phyloP scores from a whole-genome alignment of 176 grass and related monocot genomes.

The Juncus inflexus region DNA sequence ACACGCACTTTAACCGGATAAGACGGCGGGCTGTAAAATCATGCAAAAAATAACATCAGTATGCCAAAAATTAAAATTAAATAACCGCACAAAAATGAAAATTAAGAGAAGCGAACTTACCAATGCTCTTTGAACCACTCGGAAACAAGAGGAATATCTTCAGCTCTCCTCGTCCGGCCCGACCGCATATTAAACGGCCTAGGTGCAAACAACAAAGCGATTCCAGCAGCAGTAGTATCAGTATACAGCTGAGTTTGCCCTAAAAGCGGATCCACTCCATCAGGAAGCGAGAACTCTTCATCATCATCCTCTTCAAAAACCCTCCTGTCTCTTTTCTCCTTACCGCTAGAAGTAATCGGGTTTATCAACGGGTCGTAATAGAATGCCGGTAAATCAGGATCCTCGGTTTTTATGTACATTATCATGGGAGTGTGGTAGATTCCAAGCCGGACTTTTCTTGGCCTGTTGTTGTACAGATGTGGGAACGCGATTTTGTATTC shows the following conservation, averaged over 20 bases:
- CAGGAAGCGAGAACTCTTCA: slow-evolving; percentile 73
- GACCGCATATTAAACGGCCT: slow-evolving; percentile 95
- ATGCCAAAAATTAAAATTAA: neutral
- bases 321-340: slow-evolving; percentile 59
- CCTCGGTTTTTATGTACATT: slow-evolving; percentile 99
- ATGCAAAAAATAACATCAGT: slow-evolving; percentile 16
- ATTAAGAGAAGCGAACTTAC: slow-evolving; percentile 32
- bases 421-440: slow-evolving; percentile 97
- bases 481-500: slow-evolving; percentile 98
- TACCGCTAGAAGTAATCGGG: slow-evolving; percentile 80
- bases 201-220: slow-evolving; percentile 87
- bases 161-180: slow-evolving; percentile 77
- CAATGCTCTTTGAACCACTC: slow-evolving; percentile 98
- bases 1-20: slow-evolving; percentile 98
- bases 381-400: slow-evolving; percentile 97
- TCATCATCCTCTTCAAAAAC: slow-evolving; percentile 61
- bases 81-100: neutral
- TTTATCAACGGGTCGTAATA: slow-evolving; percentile 98
- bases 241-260: slow-evolving; percentile 57
- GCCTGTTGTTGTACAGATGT: slow-evolving; percentile 94
- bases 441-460: slow-evolving; percentile 92
- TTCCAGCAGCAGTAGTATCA: slow-evolving; percentile 89
- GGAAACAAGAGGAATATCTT: slow-evolving; percentile 96
- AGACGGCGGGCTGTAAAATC: slow-evolving; percentile 81
- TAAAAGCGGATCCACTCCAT: slow-evolving; percentile 78